phyloP scores from a whole-genome alignment of 2,329 filamentous ascomycete genomes.

The Arthrobotrys entomopaga region DNA sequence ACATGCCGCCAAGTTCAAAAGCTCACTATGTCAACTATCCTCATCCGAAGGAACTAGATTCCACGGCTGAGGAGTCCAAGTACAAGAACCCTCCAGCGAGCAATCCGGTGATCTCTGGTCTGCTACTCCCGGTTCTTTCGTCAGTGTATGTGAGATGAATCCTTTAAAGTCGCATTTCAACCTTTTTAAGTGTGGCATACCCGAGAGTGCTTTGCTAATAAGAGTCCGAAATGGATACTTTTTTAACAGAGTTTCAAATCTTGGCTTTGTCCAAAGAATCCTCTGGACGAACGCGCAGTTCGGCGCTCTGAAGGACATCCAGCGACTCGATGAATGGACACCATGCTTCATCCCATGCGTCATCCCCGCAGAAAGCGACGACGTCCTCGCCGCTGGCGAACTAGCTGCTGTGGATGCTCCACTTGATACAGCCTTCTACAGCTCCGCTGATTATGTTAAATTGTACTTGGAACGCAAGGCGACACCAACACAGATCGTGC shows the following conservation, averaged over 20 bases:
- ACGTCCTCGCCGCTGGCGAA: conserved; percentile 58
- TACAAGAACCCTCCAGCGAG: conserved; percentile 42
- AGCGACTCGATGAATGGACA: conserved; percentile 67
- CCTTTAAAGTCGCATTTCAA: too few relatives aligned
- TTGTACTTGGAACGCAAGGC: conserved; percentile 67
- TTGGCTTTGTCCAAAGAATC: conserved; percentile 71
- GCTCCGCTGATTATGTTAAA: conserved; percentile 80
- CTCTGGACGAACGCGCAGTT: conserved; percentile 79
- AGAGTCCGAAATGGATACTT: not conserved
- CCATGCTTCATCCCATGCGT: conserved; percentile 65
- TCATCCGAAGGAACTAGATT: conserved; percentile 35
- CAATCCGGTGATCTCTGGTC: conserved; percentile 43
- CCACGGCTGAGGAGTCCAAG: conserved; percentile 32
- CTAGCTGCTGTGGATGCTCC: conserved; percentile 63
- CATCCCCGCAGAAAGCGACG: conserved; percentile 62
- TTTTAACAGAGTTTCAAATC: conserved; percentile 69
- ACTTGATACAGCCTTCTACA: conserved; percentile 68
- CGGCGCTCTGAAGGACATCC: conserved; percentile 67
- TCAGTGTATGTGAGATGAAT: conserved; percentile 23
- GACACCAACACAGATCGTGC: conserved; percentile 67
- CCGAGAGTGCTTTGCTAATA: not conserved
- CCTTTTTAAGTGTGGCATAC: too few relatives aligned
- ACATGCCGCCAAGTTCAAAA: conserved; percentile 31
- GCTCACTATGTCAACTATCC: conserved; percentile 48
- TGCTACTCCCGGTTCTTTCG: conserved; percentile 36